These are phyloP conservation scores for Parietaria judaica DNA, from an alignment of 306 rosid species.

Conservation along the genomic window DNA sequence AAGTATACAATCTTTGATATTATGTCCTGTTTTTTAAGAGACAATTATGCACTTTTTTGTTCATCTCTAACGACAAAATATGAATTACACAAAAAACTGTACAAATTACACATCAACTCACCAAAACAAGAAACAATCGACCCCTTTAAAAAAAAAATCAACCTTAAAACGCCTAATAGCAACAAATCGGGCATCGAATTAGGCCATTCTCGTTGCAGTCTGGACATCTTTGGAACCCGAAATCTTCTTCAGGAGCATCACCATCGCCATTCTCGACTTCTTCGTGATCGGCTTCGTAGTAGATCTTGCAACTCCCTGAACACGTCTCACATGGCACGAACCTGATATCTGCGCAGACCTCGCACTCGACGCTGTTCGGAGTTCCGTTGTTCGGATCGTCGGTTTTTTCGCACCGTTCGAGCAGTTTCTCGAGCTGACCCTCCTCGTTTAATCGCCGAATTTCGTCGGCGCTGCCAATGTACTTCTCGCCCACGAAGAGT, in stretches of 20 bases:
- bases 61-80: too few species aligned
- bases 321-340: conserved; percentile 91
- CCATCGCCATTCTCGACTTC: conserved; percentile 30
- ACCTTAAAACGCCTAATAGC: conserved; percentile 31
- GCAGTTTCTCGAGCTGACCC: conserved; percentile 66
- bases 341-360: conserved; percentile 79
- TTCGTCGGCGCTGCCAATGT: conserved; percentile 78
- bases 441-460: conserved; percentile 64
- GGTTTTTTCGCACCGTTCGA: conserved; percentile 45
- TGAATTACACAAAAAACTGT: conserved; percentile 24
- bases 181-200: conserved; percentile 65
- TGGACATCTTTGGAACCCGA: conserved; percentile 70
- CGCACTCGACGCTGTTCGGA: conserved; percentile 40
- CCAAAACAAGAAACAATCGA: conserved; percentile 15
- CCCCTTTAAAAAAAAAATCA: conserved; percentile 24
- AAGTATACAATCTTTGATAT: conserved; percentile 22
- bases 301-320: conserved; percentile 89
- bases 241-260: conserved; percentile 19
- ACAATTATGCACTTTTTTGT: conserved; percentile 21
- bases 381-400: conserved; percentile 18
- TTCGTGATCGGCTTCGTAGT: conserved; percentile 36
- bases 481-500: conserved; percentile 57
- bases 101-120: conserved; percentile 38
- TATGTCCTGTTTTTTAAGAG: conserved; percentile 6
- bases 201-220: conserved; percentile 93